Conservation (phyloP, 805 yeast genomes). For the Candida argentea region DNA sequence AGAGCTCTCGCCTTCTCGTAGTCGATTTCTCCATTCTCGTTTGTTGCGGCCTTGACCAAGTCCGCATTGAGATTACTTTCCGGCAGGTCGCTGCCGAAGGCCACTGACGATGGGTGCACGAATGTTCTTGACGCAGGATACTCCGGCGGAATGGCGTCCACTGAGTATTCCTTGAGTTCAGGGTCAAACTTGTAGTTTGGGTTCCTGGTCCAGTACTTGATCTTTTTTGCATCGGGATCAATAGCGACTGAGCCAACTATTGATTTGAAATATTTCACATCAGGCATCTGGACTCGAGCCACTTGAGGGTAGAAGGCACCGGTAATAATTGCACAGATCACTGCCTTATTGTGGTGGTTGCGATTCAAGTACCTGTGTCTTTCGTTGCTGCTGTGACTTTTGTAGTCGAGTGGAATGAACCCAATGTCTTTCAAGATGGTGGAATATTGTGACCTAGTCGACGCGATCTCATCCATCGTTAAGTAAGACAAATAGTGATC, state of each 20-base stretch:
- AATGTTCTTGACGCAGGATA: slow-evolving; percentile 65
- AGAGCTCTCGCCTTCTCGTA: slow-evolving; percentile 17
- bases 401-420: slow-evolving; percentile 50
- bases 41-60: slow-evolving; percentile 9
- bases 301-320: slow-evolving; percentile 80
- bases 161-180: slow-evolving; percentile 4
- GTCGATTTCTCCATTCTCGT: slow-evolving; percentile 34
- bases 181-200: slow-evolving; percentile 33
- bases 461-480: slow-evolving; percentile 58
- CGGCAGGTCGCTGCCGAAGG: slow-evolving; percentile 39
- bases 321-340: slow-evolving; percentile 60
- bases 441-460: slow-evolving; percentile 61
- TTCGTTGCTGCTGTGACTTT: slow-evolving; percentile 5
- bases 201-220: slow-evolving; percentile 64
- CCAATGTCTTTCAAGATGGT: slow-evolving; percentile 71
- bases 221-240: slow-evolving; percentile 72
- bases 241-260: slow-evolving; percentile 72
- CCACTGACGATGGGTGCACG: slow-evolving; percentile 75
- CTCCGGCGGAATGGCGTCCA: slow-evolving; percentile 5
- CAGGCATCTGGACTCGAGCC: slow-evolving; percentile 75
- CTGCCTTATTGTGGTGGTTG: slow-evolving; percentile 37
- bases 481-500: slow-evolving; percentile 54
- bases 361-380: slow-evolving; percentile 30
- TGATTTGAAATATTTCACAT: slow-evolving; percentile 60
- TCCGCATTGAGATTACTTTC: slow-evolving; percentile 8